Evolutionary conservation across 1,139 yeast species (phyloP).

Genomic region (Sugiyamaella novakii): DNA sequence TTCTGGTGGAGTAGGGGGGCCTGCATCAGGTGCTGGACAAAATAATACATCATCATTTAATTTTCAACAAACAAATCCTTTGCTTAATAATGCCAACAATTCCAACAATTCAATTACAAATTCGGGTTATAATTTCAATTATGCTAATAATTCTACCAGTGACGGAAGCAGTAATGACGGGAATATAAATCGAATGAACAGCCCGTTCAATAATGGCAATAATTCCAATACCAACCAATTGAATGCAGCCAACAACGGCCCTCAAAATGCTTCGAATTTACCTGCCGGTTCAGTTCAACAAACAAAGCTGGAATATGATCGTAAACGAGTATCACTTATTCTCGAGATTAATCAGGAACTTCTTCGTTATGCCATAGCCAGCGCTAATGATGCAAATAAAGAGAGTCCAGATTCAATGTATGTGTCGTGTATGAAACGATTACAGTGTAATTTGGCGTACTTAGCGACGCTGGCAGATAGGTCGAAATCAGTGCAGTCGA

Average conservation of each 20-base stretch:
- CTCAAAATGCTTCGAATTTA: background rate
- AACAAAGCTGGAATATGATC: slow-evolving; percentile 29
- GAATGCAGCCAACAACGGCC: background rate
- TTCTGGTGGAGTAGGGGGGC: background rate
- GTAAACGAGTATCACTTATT: slow-evolving; percentile 34
- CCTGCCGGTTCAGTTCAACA: slow-evolving; percentile 4
- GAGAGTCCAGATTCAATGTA: slow-evolving; percentile 30
- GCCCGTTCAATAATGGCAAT: slow-evolving; percentile 1
- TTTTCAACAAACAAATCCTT: slow-evolving; percentile 2
- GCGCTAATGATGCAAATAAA: slow-evolving; percentile 29
- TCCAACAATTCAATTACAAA: background rate
- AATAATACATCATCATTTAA: background rate
- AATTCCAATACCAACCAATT: slow-evolving; percentile 3
- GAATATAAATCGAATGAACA: slow-evolving; percentile 4
- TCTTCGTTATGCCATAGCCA: slow-evolving; percentile 33
- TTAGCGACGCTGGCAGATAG: slow-evolving; percentile 38
- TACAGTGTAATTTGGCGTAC: slow-evolving; percentile 41
- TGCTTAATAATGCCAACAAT: background rate
- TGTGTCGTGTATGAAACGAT: slow-evolving; percentile 37
- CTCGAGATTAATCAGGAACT: slow-evolving; percentile 42
- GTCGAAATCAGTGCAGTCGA: slow-evolving; percentile 29
- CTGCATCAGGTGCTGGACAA: background rate
- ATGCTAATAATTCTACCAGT: background rate
- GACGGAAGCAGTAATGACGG: background rate
- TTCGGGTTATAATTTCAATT: slow-evolving; percentile 1